A percentile compares a stretch with the other conserved stretches of the same genome.
Evolutionary conservation across 2,329 filamentous ascomycete genomes (phyloP).

Genomic region (Fusarium haematococcum): DNA sequence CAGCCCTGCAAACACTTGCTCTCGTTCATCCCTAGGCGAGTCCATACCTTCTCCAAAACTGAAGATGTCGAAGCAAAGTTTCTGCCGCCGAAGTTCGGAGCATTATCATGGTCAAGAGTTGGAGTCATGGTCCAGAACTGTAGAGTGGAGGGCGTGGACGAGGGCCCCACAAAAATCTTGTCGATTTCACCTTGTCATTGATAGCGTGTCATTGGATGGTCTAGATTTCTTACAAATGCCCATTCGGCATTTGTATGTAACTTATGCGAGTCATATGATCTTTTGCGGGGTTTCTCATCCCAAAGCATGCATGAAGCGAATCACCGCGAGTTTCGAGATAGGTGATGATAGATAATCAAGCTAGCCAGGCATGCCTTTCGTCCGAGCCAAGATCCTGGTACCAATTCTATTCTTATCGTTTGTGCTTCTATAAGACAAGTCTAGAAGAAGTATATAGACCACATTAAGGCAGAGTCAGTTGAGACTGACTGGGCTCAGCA

Average conservation of each 20-base stretch:
- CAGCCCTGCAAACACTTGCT: neutral
- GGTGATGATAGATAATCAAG: neutral
- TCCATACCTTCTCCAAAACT: neutral
- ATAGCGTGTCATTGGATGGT: neutral
- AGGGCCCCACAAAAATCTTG: conserved; percentile 11
- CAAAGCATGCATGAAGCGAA: neutral
- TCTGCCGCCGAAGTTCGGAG: conserved; percentile 1
- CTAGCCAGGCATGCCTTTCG: neutral
- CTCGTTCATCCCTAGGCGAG: neutral
- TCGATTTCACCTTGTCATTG: conserved; percentile 10
- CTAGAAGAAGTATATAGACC: rapidly evolving
- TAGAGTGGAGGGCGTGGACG: neutral
- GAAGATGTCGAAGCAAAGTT: neutral
- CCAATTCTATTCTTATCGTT: neutral
- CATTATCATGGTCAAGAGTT: neutral
- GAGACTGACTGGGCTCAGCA: neutral
- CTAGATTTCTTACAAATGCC: neutral
- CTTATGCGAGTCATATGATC: neutral
- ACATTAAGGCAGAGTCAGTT: neutral
- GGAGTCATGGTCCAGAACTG: neutral
- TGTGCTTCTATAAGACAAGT: neutral
- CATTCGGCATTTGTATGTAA: neutral
- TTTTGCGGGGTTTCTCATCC: neutral
- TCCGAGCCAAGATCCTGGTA: neutral
- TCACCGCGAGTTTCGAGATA: neutral